Base-by-base conservation (phyloP, 148 eudicot species). In the Vaccinium corymbosum region DNA sequence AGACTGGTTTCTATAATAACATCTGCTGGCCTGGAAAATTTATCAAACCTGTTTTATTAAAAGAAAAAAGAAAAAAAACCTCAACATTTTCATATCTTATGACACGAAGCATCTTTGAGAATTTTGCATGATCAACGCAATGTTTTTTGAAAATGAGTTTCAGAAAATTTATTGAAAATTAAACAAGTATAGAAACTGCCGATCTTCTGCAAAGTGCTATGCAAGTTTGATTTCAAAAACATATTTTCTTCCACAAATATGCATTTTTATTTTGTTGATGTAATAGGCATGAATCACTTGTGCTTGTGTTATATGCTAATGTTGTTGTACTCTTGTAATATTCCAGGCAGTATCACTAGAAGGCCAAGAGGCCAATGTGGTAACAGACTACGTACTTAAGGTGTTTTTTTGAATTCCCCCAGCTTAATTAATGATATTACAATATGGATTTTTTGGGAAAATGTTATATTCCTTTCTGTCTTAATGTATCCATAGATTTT, bases 401-500 rank as follows among this genome's bases (percentile, higher is more conserved):
- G 86, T 84, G 13, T 46, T 48, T 5, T 13, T 0, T 66, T 12
- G 20, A 8, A 81, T 15, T 17, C 50, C 61, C 12, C 61, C 6
- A 6, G 0, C 19, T 35, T 12, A 55, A 16, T 13, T 20, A 66
- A 35, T 42, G 55, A 62, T 4, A 81, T 4, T 29, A 3, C 25
- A 4, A 3, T 52, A 6, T 78, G 55, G 4, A 82, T 14, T 15
- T 2, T 12, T 16, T 2, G 29, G n/a, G 57, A 74, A 55, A 12
- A 42, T n/a, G 13, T 14, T 25, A 22, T 27, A 57, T 81, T 35
- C 15, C 13, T 15, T 55, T 55, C 48, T 35, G 42, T 13, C 53
- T 71, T n/a, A 46, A 20, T 10, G 57, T 80, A 53, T 74, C 46
- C 78, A 56, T 83, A 93, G 95, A 89, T 93, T 56, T 84, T 93